A percentile compares a stretch with the other conserved stretches of the same genome.
Conservation (phyloP, 140 eudicot species). For the Flaveria floridana region DNA sequence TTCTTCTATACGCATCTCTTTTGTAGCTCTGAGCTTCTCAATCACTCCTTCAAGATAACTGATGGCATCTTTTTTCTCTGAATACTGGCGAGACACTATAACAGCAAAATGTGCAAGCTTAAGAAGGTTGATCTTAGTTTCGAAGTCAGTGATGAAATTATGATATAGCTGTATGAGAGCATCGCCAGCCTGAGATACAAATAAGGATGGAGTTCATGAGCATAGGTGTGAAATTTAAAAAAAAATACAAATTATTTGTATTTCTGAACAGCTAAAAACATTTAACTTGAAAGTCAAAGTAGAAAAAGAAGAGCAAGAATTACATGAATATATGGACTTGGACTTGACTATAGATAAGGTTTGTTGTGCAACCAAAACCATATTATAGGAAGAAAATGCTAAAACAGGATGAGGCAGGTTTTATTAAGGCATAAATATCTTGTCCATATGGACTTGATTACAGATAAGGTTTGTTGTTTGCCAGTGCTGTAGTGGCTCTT, state of each 20-base stretch:
- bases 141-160: conserved; percentile 83
- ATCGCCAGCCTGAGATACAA: conserved; percentile 76
- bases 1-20: conserved; percentile 79
- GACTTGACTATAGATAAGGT: too few relatives aligned
- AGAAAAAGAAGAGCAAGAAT: background rate
- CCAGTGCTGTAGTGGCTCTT: too few relatives aligned
- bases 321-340: background rate
- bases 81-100: conserved; percentile 75
- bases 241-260: background rate
- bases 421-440: background rate
- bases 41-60: conserved; percentile 82
- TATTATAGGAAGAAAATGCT: background rate
- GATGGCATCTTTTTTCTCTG: conserved; percentile 78
- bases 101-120: conserved; percentile 96
- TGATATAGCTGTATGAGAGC: conserved; percentile 84
- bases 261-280: background rate
- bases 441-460: background rate
- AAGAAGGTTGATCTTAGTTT: conserved; percentile 93
- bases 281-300: background rate
- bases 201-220: conserved; percentile 4
- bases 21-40: conserved; percentile 81
- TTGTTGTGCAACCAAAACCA: background rate
- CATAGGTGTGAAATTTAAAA: conserved; percentile 6
- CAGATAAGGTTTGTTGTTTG: background rate
- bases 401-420: background rate